phyloP scores from a whole-genome alignment of 495 filamentous ascomycete species.

The Filosporella fistucella region DNA sequence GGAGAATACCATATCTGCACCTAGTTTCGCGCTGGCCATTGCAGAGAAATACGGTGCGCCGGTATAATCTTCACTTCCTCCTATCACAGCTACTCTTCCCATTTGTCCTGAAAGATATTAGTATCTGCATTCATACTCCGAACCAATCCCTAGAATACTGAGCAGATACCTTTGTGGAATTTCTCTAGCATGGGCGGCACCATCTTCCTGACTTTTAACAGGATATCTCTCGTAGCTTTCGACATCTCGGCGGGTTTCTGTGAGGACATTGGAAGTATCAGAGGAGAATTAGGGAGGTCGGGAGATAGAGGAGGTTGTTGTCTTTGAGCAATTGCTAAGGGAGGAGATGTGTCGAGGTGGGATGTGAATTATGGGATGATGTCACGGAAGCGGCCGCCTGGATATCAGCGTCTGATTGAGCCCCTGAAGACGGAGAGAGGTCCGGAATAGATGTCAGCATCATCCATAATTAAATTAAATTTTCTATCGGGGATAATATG shows the following conservation, averaged over 20 bases:
- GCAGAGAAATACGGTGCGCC: conserved; percentile 98
- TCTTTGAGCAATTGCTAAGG: too few species aligned
- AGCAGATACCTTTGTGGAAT: conserved; percentile 85
- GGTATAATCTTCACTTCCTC: conserved; percentile 93
- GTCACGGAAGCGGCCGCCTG: too few species aligned
- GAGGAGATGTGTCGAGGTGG: too few species aligned
- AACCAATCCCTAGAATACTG: background rate
- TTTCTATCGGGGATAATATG: too few species aligned
- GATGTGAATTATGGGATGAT: too few species aligned
- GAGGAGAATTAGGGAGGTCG: too few species aligned
- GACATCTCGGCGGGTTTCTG: conserved; percentile 24
- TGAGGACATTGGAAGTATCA: conserved; percentile 16
- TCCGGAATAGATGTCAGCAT: too few species aligned
- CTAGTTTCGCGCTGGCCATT: conserved; percentile 87
- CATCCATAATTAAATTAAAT: too few species aligned
- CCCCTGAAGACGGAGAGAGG: too few species aligned
- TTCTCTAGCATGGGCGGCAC: conserved; percentile 92
- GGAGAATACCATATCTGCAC: conserved; percentile 68
- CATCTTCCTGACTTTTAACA: conserved; percentile 81
- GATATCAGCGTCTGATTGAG: too few species aligned
- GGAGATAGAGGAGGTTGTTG: too few species aligned
- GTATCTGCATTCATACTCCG: conserved; percentile 1
- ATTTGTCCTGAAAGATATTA: conserved; percentile 64
- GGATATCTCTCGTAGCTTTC: conserved; percentile 61
- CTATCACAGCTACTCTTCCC: conserved; percentile 89